Conservation (phyloP, 129 eudicot genomes). For the Scalesia atractyloides region DNA sequence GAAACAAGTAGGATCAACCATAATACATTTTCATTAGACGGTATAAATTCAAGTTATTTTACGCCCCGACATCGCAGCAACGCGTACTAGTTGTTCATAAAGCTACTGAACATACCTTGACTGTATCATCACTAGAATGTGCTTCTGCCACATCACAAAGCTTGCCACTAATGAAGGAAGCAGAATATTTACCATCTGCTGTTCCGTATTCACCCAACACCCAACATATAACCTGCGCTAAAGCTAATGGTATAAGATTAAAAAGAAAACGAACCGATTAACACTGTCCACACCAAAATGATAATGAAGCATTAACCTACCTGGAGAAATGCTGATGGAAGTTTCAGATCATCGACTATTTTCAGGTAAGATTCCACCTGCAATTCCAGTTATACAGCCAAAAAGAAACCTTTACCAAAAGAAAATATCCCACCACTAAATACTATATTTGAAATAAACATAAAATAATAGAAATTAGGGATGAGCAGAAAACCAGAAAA, state of each 20-base stretch:
- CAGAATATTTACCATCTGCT: conserved; percentile 92
- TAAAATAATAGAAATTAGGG: not conserved
- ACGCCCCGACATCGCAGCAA: no score
- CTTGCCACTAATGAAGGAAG: conserved; percentile 90
- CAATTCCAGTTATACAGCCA: conserved; percentile 16
- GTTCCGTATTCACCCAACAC: conserved; percentile 99
- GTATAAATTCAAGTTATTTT: no score
- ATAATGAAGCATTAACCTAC: conserved; percentile 39
- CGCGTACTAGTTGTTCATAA: not conserved
- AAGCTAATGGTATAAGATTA: not conserved
- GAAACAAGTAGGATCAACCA: no score
- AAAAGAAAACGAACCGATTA: not conserved
- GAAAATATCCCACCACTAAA: not conserved
- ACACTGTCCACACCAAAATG: not conserved
- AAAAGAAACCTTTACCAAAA: conserved; percentile 1
- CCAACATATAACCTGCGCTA: conserved; percentile 91
- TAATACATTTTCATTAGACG: no score
- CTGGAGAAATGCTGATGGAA: conserved; percentile 95
- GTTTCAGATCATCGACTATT: conserved; percentile 90
- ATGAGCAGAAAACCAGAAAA: no score
- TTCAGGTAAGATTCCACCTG: conserved; percentile 97
- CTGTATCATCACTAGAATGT: conserved; percentile 86
- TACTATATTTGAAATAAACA: not conserved
- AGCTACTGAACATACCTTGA: conserved; percentile 59
- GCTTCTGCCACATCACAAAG: conserved; percentile 97